These are phyloP conservation scores for Pichia sp. DNA, from an alignment of 1,139 yeast genomes.

Conservation along the genomic window DNA sequence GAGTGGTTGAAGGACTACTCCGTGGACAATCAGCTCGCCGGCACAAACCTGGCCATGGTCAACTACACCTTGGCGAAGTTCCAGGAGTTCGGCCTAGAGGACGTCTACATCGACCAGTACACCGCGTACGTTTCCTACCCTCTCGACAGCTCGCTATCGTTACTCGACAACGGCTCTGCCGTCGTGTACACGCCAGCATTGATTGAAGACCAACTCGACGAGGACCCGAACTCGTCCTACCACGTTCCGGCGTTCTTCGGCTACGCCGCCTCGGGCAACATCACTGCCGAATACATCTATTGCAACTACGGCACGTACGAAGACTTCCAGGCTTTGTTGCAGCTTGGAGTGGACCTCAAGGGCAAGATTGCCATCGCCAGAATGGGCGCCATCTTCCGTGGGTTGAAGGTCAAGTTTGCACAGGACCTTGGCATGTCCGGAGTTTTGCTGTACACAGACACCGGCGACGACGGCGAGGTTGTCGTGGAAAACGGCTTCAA, in stretches of 20 bases:
- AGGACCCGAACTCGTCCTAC: constrained; percentile 60
- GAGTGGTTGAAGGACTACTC: constrained; percentile 56
- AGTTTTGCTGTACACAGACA: constrained; percentile 59
- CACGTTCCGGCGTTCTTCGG: constrained; percentile 61
- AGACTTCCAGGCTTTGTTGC: constrained; percentile 45
- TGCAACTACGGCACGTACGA: constrained; percentile 58
- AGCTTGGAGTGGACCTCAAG: constrained; percentile 42
- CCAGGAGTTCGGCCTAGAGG: constrained; percentile 54
- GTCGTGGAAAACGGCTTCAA: constrained; percentile 47
- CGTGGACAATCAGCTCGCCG: constrained; percentile 65
- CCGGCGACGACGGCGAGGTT: constrained; percentile 56
- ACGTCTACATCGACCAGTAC: constrained; percentile 49
- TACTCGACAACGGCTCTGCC: constrained; percentile 31
- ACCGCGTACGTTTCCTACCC: constrained; percentile 63
- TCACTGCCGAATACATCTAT: constrained; percentile 52
- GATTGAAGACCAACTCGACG: constrained; percentile 64
- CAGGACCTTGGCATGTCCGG: constrained; percentile 60
- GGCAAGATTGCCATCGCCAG: constrained; percentile 57
- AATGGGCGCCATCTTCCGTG: constrained; percentile 59
- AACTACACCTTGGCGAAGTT: constrained; percentile 62
- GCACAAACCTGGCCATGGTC: constrained; percentile 58
- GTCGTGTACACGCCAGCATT: constrained; percentile 56
- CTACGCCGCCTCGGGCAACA: constrained; percentile 66
- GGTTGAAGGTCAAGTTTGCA: constrained; percentile 64
- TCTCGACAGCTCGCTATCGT: constrained; percentile 44